Evolutionary conservation across 495 filamentous ascomycete species (phyloP).

Genomic region (Penicillium chermesinum): DNA sequence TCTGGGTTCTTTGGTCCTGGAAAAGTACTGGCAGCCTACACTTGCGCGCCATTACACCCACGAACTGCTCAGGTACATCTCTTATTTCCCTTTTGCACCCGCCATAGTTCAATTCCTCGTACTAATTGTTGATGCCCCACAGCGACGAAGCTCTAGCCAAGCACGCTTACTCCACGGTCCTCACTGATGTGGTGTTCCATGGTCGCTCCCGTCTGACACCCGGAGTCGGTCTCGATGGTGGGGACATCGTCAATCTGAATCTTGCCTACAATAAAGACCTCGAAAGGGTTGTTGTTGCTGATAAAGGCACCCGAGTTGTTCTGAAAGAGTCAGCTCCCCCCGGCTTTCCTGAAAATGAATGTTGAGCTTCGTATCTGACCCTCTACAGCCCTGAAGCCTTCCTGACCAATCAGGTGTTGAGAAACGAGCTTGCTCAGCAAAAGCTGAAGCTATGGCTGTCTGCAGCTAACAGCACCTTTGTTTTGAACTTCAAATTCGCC

Average conservation of each 20-base stretch:
- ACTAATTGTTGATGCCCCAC: background rate
- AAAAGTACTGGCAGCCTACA: slow-evolving; percentile 28
- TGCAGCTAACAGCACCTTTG: slow-evolving; percentile 18
- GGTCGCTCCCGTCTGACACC: slow-evolving; percentile 16
- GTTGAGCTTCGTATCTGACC: background rate
- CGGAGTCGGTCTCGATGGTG: slow-evolving; percentile 12
- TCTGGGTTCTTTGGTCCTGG: slow-evolving; percentile 21
- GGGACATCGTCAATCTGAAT: slow-evolving; percentile 21
- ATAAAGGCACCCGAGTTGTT: slow-evolving; percentile 14
- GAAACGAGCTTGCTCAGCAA: slow-evolving; percentile 13
- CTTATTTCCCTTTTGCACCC: background rate
- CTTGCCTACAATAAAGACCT: slow-evolving; percentile 23
- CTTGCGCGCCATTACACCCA: slow-evolving; percentile 25
- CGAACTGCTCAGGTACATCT: slow-evolving; percentile 13
- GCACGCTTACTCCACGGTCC: slow-evolving; percentile 14
- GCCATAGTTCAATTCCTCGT: background rate
- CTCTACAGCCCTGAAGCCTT: slow-evolving; percentile 18
- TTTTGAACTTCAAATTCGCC: slow-evolving; percentile 22
- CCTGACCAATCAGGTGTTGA: slow-evolving; percentile 13
- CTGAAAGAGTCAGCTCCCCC: slow-evolving; percentile 19
- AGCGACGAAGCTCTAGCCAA: slow-evolving; percentile 18
- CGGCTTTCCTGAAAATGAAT: background rate
- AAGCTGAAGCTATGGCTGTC: slow-evolving; percentile 25
- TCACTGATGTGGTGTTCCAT: slow-evolving; percentile 18
- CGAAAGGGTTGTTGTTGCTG: slow-evolving; percentile 19